A percentile compares a stretch with the other conserved stretches of the same genome.
phyloP scores from a whole-genome alignment of 164 flowering plant species.

The Vitis amurensis region DNA sequence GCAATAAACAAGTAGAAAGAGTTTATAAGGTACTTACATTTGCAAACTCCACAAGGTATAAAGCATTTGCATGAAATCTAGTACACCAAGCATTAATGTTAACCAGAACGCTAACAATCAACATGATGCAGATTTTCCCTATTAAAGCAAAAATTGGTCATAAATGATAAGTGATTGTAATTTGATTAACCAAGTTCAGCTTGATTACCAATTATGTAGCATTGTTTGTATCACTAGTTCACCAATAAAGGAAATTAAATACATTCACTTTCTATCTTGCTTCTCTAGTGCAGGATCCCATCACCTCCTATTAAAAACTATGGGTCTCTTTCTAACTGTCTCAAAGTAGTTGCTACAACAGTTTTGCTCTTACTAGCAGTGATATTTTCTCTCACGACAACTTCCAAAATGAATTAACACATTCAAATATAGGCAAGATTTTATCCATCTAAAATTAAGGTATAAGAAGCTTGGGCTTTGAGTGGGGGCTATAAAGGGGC shows the following conservation, averaged over 20 bases:
- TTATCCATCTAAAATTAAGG: neutral
- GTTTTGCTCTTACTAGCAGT: neutral
- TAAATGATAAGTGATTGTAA: neutral
- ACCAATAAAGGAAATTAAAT: too few relatives aligned
- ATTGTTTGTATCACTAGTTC: too few relatives aligned
- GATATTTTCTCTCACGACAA: neutral
- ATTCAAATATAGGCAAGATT: too few relatives aligned
- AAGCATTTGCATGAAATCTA: neutral
- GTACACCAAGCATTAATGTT: neutral
- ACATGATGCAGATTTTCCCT: neutral
- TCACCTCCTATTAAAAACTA: neutral
- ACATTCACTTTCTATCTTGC: too few relatives aligned
- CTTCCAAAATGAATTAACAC: neutral
- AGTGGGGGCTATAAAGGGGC: too few relatives aligned
- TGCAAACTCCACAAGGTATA: neutral
- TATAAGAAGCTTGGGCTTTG: neutral
- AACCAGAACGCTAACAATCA: neutral
- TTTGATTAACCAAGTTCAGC: neutral
- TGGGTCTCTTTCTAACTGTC: neutral
- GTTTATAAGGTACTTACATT: neutral
- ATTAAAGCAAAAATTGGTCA: neutral
- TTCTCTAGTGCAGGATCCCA: too few relatives aligned
- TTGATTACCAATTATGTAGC: too few relatives aligned
- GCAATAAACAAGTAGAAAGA: slow-evolving; percentile 6
- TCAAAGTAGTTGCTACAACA: neutral